Percentiles rank a stretch among this genome's conserved stretches.
Conservation (phyloP, 1,139 yeast genomes). For the Magnusiomyces fungicola region DNA sequence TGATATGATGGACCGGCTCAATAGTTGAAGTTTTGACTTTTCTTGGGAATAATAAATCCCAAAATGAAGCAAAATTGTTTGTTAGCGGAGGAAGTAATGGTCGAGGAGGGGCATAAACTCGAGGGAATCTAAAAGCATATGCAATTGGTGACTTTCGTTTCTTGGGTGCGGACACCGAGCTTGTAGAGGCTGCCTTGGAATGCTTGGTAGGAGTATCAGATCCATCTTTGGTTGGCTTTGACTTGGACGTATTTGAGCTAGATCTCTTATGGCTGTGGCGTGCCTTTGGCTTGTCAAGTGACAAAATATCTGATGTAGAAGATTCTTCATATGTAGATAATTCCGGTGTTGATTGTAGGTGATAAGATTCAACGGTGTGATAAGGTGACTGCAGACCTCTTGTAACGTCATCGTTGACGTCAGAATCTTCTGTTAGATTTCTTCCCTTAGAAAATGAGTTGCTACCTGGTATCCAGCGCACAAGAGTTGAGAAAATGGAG, state of each 20-base stretch:
- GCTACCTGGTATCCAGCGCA: not conserved
- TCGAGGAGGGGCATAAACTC: conserved; percentile 5
- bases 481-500: not conserved
- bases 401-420: not conserved
- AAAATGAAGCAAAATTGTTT: not conserved
- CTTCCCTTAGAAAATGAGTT: no score
- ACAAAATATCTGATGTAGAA: not conserved
- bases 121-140: conserved; percentile 3
- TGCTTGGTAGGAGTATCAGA: not conserved
- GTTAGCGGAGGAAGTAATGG: conserved; percentile 5
- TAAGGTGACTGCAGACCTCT: not conserved
- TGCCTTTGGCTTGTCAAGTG: not conserved
- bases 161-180: not conserved
- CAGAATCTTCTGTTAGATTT: no score
- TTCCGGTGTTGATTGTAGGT: not conserved
- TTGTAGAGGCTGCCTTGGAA: not conserved
- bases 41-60: not conserved
- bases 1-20: no score
- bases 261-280: not conserved
- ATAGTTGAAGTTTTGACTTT: not conserved
- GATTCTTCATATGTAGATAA: not conserved
- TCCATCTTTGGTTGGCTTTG: not conserved
- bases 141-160: conserved; percentile 6
- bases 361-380: no score
- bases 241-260: not conserved